Evolutionary conservation across 2,329 filamentous ascomycete genomes (phyloP), one percentile per base, ranked within the genome.

Genomic region (Penicillium sp.): DNA sequence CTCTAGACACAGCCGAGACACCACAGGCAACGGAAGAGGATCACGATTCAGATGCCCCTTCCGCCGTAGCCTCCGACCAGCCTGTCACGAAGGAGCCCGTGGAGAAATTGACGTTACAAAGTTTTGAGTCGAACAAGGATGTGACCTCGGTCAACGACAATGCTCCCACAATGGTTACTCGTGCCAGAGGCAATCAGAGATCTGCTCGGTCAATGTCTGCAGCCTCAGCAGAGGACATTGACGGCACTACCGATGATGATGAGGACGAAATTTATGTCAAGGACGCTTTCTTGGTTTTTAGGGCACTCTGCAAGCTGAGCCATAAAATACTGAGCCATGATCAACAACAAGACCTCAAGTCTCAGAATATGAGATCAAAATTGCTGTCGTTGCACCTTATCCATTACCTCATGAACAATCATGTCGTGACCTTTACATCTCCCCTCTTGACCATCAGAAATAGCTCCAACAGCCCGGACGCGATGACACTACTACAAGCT

Each of bases 211-310:
- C 70, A 12, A 55, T 64, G 19, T 63, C 66, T 9, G 65, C 62
- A 22, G 59, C 60, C 2, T 63, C 62, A 43, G 69, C 72, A 28
- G 64, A 62, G 31, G 69, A 73, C 42, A 53, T 59, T 21, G 68
- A 74, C 47, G 60, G 62, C 6, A 61, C 65, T 19, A 60, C 67
- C 4, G 80, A 83, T 51, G 79, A 82, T 45, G 81, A 83, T 52
- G 89, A 95, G 65, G 93, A 98, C 63, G 93, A 98, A 65, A 88
- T 97, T 19, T 97, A 95, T 66, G 89, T 97, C 60, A 87, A 93
- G 60, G 93, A 98, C 71, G 90, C 93, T 8, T 98, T 97, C 69
- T 80, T 98, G 21, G 89, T 98, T 40, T 97, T 98, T 72, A 82
- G 93, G 29, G 95, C 93, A 3, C 93, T 98, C 73, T 98, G 94